Evolutionary conservation across 331 rosid genomes (phyloP).

Genomic region (Stylosanthes scabra): DNA sequence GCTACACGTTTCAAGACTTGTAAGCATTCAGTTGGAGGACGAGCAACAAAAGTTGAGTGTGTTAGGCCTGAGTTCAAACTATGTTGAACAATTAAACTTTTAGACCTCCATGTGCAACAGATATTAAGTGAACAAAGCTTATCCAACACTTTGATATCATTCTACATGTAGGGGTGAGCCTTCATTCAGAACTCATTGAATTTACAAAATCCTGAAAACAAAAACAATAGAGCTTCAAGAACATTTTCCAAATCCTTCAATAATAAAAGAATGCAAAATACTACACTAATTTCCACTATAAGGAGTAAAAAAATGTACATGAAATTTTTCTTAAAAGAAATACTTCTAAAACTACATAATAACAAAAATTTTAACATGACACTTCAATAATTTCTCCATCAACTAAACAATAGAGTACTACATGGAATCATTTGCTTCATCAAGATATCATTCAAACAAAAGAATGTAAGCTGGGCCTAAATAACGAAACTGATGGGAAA

Average conservation of each 20-base stretch:
- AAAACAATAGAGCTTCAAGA: neutral
- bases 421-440: neutral
- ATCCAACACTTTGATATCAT: neutral
- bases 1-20: neutral
- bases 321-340: neutral
- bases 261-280: neutral
- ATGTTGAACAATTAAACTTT: conserved; percentile 11
- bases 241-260: neutral
- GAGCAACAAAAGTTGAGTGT: neutral
- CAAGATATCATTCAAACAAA: neutral
- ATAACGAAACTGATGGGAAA: neutral
- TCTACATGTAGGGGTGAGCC: neutral
- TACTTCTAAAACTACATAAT: neutral
- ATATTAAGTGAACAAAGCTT: neutral
- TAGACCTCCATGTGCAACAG: neutral
- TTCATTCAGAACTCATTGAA: neutral
- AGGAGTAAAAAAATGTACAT: neutral
- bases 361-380: neutral
- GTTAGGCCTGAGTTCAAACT: neutral
- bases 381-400: neutral
- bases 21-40: conserved; percentile 5
- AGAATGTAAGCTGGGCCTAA: neutral
- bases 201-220: neutral
- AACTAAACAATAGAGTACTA: neutral
- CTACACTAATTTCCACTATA: neutral